These are phyloP conservation scores for Tubosaeta brunneosetosa DNA, from an alignment of 768 basidiomycete species.

Conservation along the genomic window DNA sequence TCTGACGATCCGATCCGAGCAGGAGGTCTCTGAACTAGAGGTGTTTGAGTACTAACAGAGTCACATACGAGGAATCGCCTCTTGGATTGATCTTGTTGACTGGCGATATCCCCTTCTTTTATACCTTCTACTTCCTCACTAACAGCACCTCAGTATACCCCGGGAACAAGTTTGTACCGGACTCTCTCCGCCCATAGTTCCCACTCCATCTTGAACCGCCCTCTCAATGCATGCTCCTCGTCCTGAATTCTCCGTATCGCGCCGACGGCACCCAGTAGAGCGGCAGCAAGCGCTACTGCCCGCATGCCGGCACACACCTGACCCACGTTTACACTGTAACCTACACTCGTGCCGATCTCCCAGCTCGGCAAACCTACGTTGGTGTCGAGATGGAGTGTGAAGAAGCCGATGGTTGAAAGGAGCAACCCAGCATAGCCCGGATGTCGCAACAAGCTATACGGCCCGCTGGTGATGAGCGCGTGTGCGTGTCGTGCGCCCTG, in stretches of 20 bases:
- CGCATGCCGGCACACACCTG: slow-evolving; percentile 2
- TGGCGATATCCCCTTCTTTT: too few species aligned
- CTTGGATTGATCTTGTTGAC: too few species aligned
- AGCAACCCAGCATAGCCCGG: slow-evolving; percentile 34
- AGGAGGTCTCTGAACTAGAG: too few species aligned
- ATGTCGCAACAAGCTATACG: slow-evolving; percentile 27
- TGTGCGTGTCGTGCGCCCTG: slow-evolving; percentile 5
- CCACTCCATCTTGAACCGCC: slow-evolving; percentile 18
- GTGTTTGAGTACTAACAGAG: too few species aligned
- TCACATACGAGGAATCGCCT: too few species aligned
- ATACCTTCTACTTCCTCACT: too few species aligned
- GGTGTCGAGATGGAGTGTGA: slow-evolving; percentile 11
- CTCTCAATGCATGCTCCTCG: slow-evolving; percentile 12
- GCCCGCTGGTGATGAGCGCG: slow-evolving; percentile 26
- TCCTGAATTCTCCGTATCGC: slow-evolving; percentile 7
- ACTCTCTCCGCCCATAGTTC: slow-evolving; percentile 41
- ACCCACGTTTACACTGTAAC: background rate
- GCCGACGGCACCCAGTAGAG: slow-evolving; percentile 1
- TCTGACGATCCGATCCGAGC: too few species aligned
- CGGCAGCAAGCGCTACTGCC: slow-evolving; percentile 7
- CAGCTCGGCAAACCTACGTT: background rate
- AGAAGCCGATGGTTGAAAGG: slow-evolving; percentile 12
- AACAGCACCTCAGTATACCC: slow-evolving; percentile 35
- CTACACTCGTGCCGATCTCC: background rate
- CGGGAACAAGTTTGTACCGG: slow-evolving; percentile 46